Conservation (phyloP, 73 alveolate genomes). For the Stentor coeruleus region DNA sequence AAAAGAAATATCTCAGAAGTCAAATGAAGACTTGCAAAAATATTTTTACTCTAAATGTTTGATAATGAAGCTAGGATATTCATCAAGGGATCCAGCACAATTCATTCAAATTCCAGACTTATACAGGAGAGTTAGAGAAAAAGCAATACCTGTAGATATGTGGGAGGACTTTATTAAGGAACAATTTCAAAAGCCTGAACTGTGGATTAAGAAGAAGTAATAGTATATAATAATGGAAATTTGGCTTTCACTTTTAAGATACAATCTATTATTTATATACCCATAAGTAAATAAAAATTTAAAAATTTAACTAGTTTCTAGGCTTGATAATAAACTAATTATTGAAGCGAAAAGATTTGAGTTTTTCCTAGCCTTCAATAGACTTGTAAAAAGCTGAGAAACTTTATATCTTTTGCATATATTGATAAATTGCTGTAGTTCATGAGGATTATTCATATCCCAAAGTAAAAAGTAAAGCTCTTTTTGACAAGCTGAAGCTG, state of each 20-base stretch:
- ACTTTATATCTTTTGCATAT: neutral
- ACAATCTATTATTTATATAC: no score
- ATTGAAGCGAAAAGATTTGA: no score
- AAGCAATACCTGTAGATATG: constrained; percentile 19
- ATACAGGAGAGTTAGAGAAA: neutral
- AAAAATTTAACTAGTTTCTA: no score
- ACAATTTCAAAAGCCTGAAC: neutral
- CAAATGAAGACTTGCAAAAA: neutral
- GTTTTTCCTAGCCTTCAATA: no score
- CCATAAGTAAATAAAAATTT: no score
- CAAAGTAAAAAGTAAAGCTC: constrained; percentile 36
- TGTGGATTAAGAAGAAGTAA: neutral
- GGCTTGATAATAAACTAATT: no score
- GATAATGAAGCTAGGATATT: neutral
- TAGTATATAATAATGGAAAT: no score
- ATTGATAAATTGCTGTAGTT: neutral
- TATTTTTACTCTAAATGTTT: neutral
- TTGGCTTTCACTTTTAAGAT: no score
- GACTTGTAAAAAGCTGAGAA: neutral
- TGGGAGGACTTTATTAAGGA: constrained; percentile 37
- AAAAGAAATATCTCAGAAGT: neutral
- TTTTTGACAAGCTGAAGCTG: constrained; percentile 56
- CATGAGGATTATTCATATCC: neutral
- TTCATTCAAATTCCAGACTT: constrained; percentile 3
- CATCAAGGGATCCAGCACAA: constrained; percentile 1